Conservation (phyloP, 1,284 basidiomycete species). For the Peniophora sp. region DNA sequence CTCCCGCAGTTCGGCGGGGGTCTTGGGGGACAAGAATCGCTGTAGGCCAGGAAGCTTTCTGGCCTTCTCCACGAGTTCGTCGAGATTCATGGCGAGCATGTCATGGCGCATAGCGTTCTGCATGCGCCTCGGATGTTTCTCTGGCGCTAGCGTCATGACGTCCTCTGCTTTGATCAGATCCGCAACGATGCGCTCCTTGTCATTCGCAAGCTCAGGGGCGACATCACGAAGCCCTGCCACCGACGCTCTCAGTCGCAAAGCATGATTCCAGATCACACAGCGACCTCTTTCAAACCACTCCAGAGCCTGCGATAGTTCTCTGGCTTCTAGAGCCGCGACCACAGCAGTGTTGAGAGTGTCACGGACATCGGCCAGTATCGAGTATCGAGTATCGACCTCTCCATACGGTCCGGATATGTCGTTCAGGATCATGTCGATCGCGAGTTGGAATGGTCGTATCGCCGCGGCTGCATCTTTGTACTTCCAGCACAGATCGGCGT, state of each 20-base stretch:
- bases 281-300: constrained; percentile 18
- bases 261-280: constrained; percentile 15
- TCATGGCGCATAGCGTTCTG: too few relatives aligned
- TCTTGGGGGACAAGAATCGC: background rate
- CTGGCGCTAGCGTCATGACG: background rate
- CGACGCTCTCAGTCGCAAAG: constrained; percentile 13
- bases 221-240: constrained; percentile 10
- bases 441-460: constrained; percentile 6
- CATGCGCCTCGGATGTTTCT: too few relatives aligned
- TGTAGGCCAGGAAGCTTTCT: background rate
- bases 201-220: constrained; percentile 8
- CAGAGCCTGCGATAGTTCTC: constrained; percentile 7
- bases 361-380: background rate
- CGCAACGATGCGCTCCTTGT: background rate
- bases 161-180: background rate
- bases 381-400: background rate
- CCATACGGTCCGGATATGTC: background rate
- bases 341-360: constrained; percentile 5
- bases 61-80: background rate
- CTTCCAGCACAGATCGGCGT: background rate
- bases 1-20: background rate
- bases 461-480: background rate
- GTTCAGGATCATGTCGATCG: constrained; percentile 6
- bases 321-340: constrained; percentile 3
- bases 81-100: background rate